phyloP scores from a whole-genome alignment of 768 basidiomycete genomes.

The Boletus pseudo-olivaceus region DNA sequence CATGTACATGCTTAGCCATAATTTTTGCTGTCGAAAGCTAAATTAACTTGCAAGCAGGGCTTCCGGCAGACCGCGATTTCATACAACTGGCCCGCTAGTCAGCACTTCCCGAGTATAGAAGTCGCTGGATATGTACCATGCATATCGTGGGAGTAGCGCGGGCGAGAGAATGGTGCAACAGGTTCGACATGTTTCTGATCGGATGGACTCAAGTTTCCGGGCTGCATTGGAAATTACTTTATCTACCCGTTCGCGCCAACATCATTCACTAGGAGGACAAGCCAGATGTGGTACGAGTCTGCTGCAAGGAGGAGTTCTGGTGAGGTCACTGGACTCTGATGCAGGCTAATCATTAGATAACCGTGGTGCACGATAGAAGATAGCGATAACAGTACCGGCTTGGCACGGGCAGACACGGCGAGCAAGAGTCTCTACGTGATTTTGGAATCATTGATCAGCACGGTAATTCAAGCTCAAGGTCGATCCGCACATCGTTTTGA shows the following conservation, averaged over 20 bases:
- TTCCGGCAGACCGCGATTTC: too few relatives aligned
- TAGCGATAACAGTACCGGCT: neutral
- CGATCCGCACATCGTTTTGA: neutral
- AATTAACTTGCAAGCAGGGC: neutral
- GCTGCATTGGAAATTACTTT: neutral
- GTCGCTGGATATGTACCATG: neutral
- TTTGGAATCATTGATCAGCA: neutral
- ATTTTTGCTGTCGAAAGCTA: neutral
- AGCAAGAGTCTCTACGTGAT: neutral
- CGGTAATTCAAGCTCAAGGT: conserved; percentile 1
- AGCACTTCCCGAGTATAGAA: neutral
- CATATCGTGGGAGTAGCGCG: neutral
- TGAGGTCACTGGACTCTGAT: neutral
- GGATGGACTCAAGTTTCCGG: neutral
- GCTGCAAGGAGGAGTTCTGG: neutral
- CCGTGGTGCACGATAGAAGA: neutral
- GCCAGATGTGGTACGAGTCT: too few relatives aligned
- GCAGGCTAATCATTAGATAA: neutral
- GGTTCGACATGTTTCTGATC: neutral
- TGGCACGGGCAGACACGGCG: neutral
- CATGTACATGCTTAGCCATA: neutral
- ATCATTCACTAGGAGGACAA: neutral
- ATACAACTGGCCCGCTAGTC: neutral
- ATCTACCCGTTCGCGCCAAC: too few relatives aligned
- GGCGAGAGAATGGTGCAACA: neutral